phyloP scores from a whole-genome alignment of 2,329 filamentous ascomycete species.

The Paraphoma sp. region DNA sequence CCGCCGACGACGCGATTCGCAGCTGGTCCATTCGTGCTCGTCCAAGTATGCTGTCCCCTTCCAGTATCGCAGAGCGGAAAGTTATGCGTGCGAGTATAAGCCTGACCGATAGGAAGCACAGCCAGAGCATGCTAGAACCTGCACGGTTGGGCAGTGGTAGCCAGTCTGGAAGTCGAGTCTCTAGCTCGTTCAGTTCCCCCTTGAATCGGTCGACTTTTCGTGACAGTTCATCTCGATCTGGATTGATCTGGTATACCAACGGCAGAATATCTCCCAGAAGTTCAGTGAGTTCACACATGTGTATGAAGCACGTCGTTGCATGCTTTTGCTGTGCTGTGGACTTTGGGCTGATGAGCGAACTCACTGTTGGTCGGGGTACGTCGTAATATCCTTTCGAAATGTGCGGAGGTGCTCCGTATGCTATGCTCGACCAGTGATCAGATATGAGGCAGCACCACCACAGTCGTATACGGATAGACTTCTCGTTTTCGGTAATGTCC shows the following conservation, averaged over 20 bases:
- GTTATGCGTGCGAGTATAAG: constrained; percentile 49
- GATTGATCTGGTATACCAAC: constrained; percentile 46
- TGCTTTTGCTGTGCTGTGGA: constrained; percentile 49
- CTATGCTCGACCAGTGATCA: constrained; percentile 64
- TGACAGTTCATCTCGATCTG: constrained; percentile 34
- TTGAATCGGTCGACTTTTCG: constrained; percentile 42
- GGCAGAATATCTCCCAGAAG: constrained; percentile 50
- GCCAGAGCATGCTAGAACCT: constrained; percentile 48
- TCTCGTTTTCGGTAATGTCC: constrained; percentile 59
- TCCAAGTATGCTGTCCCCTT: constrained; percentile 28
- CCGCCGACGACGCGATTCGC: constrained; percentile 56
- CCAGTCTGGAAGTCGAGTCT: constrained; percentile 43
- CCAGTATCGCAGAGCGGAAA: constrained; percentile 36
- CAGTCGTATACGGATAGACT: constrained; percentile 58
- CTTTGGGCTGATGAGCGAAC: constrained; percentile 46
- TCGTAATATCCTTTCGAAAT: constrained; percentile 62
- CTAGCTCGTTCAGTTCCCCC: constrained; percentile 41
- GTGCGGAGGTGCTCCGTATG: constrained; percentile 62
- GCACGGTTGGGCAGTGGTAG: constrained; percentile 35
- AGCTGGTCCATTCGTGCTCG: constrained; percentile 52
- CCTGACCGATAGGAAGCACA: constrained; percentile 49
- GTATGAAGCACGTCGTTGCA: constrained; percentile 60
- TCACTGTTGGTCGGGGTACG: constrained; percentile 59
- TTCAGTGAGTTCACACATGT: constrained; percentile 58
- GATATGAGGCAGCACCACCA: constrained; percentile 66